These are phyloP conservation scores for Barbatosphaeria neglecta DNA, from an alignment of 495 filamentous ascomycete species.

Conservation along the genomic window DNA sequence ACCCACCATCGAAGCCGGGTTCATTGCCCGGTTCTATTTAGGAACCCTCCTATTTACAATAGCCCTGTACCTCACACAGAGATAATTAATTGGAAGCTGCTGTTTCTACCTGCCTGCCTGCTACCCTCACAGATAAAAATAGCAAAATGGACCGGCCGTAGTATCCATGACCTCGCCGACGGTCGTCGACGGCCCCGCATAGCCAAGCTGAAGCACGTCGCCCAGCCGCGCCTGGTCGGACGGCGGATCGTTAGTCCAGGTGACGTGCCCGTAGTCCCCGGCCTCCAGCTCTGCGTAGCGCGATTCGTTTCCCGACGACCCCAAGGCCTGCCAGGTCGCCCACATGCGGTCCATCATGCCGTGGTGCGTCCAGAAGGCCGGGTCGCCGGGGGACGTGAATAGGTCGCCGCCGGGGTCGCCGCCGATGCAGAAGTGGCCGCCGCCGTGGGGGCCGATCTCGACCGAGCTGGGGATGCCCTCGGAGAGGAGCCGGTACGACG, in stretches of 20 bases:
- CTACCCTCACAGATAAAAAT: conserved; percentile 30
- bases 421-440: conserved; percentile 52
- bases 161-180: conserved; percentile 32
- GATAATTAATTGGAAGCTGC: too few relatives aligned
- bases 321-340: conserved; percentile 54
- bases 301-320: conserved; percentile 15
- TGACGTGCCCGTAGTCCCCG: conserved; percentile 34
- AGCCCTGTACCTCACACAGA: too few relatives aligned
- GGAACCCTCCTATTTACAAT: too few relatives aligned
- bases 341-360: conserved; percentile 53
- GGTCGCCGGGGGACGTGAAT: conserved; percentile 50
- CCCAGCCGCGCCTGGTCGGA: conserved; percentile 17
- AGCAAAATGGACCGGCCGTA: conserved; percentile 28
- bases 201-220: conserved; percentile 28
- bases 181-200: conserved; percentile 19
- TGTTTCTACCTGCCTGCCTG: too few relatives aligned
- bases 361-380: conserved; percentile 59
- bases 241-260: conserved; percentile 39
- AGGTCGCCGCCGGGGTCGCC: conserved; percentile 49
- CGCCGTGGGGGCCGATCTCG: conserved; percentile 50
- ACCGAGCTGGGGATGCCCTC: conserved; percentile 38
- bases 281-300: conserved; percentile 23
- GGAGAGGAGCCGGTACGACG: conserved; percentile 37
- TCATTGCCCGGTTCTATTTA: too few relatives aligned
- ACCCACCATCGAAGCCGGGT: too few relatives aligned